A percentile compares a stretch with the other conserved stretches of the same genome.
These are phyloP conservation scores for Lactarius indigo DNA, from an alignment of 768 basidiomycete species.

Conservation along the genomic window DNA sequence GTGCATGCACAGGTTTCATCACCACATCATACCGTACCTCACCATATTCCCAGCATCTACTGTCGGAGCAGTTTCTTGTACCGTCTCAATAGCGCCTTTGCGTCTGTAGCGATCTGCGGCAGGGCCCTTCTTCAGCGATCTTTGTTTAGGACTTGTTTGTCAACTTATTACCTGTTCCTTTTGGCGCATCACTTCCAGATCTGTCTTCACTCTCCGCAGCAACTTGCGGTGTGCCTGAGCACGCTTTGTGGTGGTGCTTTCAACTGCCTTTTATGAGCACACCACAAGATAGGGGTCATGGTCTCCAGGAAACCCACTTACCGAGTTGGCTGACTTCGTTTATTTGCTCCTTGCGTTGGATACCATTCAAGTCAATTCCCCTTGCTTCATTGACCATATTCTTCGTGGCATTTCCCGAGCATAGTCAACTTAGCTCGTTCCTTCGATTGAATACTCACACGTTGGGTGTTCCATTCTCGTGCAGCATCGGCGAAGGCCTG, in stretches of 20 bases:
- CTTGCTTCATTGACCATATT: conserved; percentile 10
- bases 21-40: not conserved
- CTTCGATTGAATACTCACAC: conserved; percentile 7
- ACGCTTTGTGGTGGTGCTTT: conserved; percentile 4
- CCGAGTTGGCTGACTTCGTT: conserved; percentile 20
- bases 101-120: conserved; percentile 17
- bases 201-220: conserved; percentile 16
- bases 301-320: not conserved
- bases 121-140: not conserved
- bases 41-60: not conserved
- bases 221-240: conserved; percentile 14
- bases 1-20: not conserved
- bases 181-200: conserved; percentile 9
- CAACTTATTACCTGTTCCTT: conserved; percentile 18
- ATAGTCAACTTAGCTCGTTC: not conserved
- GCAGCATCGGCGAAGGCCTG: conserved; percentile 7
- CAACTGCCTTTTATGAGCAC: conserved; percentile 11
- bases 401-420: not conserved
- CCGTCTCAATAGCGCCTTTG: conserved; percentile 9
- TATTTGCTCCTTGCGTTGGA: conserved; percentile 13
- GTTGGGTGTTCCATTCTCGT: conserved; percentile 12
- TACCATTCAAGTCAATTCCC: conserved; percentile 9
- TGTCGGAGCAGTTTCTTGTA: conserved; percentile 19
- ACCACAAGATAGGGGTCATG: not conserved
- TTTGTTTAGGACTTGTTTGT: not conserved